Evolutionary conservation across 495 filamentous ascomycete genomes (phyloP), one percentile per base, ranked within the genome.

Genomic region (Tuber microsphaerosporum): DNA sequence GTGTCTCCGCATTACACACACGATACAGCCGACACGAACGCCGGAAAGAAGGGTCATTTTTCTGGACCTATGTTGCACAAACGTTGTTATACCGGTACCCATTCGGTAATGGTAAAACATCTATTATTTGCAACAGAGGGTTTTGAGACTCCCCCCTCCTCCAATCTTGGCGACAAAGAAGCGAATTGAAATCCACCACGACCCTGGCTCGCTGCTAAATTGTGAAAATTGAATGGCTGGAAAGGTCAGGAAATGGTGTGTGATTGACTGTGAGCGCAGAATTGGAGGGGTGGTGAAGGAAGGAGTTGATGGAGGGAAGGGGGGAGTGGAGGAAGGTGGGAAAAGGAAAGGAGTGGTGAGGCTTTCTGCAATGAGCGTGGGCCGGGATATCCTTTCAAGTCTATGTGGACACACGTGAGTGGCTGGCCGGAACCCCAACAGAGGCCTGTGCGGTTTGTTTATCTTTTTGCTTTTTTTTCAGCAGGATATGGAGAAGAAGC

Each of bases 101-200:
- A 79, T 79, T 79, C 19, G 73, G 77, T 70, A 71, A 65, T 41
- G 70, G 56, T 75, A 34, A n/a, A 65, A 72, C 77, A 73, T 79
- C 76, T 75, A 65, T 34, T 65, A 65, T 34, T 65, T 31, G 31
- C 74, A 79, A 79, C 73, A 76, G 70, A 42, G 68, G 56, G 26
- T 46, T 79, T 65, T 75, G 51, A 31, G 45, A 71, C 73, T 34
- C 42, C 34, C 26, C 4, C 26, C 12, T 26, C 12, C n/a, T 26
- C 8, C 14, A 34, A 34, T 19, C 75, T 76, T 51, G 71, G 71
- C 39, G 12, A 37, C 44, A 22, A 77, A 42, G 22, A 56, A 56
- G 51, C 77, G 72, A 79, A 79, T 79, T 72, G 76, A 51, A 73
- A 61, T 43, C 68, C 70, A 79, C 77, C 77, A 79, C 77, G 77